Evolutionary conservation across 2,329 filamentous ascomycete genomes (phyloP), one percentile per base, ranked within the genome.

Genomic region (Hymenoscyphus scutula): DNA sequence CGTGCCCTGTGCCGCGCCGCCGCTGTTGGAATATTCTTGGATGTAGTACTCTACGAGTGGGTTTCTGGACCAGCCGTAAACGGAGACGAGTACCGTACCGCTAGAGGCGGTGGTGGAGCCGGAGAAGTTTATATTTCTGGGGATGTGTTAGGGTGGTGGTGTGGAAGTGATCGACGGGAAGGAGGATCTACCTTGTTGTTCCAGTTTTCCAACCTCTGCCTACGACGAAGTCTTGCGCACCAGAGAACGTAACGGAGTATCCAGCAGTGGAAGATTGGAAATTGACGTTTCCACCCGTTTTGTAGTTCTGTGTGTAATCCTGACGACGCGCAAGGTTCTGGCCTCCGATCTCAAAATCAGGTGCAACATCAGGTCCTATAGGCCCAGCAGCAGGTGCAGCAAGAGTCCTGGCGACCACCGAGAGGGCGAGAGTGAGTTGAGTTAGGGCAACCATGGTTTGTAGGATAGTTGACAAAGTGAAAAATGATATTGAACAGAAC

Each of bases 1-100:
- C 2, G 76, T 79, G 65, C 77, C 77, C 17, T 61, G 59, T 8
- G 59, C 59, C 13, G 59, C 53, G 7, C 59, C 59, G 6, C 81
- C 80, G 53, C 81, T 77, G 69, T 83, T 80, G 51, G 77, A 77
- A 64, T 80, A 81, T 64, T 86, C 83, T 66, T 85, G 77, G 62
- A 86, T 80, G 75, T 85, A 85, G 75, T 84, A 85, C 67, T 85
- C 83, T 70, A 84, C 76, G n/a, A 84, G 74, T 0, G 81, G 81
- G 70, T 77, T 78, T 19, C 71, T 75, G 1, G 80, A 82, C 82
- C 83, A 86, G 56, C 83, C 83, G 69, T 86, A 85, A 19, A 85
- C 72, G 19, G 82, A 75, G n/a, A 86, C 76, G 70, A 84, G 84
- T n/a, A 70, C 70, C 71, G 79, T 78, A 37, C 77, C 76, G 15